Evolutionary conservation across 1,284 basidiomycete species (phyloP).

Genomic region (Veloboletus limbatus): DNA sequence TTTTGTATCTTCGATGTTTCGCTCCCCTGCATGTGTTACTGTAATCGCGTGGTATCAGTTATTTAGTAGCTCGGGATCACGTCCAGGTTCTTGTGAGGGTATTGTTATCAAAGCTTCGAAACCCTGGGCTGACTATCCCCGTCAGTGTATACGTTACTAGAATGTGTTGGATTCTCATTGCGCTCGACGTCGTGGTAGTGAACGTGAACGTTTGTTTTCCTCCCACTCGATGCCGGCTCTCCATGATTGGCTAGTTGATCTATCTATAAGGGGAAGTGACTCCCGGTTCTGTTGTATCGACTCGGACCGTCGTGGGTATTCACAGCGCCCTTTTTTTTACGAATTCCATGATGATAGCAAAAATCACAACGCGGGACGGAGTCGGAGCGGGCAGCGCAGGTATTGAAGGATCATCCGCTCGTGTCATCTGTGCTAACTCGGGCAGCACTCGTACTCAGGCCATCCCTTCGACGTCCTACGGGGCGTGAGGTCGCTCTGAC

Average conservation of each 20-base stretch:
- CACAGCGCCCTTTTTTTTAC: neutral
- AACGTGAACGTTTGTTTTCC: too few relatives aligned
- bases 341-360: neutral
- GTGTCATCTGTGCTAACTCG: neutral
- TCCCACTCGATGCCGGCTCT: too few relatives aligned
- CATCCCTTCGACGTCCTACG: too few relatives aligned
- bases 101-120: too few relatives aligned
- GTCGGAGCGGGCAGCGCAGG: neutral
- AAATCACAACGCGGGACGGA: too few relatives aligned
- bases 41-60: neutral
- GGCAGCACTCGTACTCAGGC: too few relatives aligned
- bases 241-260: too few relatives aligned
- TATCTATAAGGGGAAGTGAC: neutral
- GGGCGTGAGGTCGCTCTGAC: neutral
- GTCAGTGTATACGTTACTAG: too few relatives aligned
- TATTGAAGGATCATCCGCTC: neutral
- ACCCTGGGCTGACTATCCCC: too few relatives aligned
- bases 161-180: too few relatives aligned
- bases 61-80: neutral
- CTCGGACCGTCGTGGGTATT: slow-evolving; percentile 5
- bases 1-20: slow-evolving; percentile 3
- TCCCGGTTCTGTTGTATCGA: slow-evolving; percentile 2
- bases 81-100: too few relatives aligned
- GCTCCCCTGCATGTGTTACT: slow-evolving; percentile 6
- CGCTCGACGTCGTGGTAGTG: too few relatives aligned